These are phyloP conservation scores for Rosa chinensis DNA, from an alignment of 306 rosid species.

Conservation along the genomic window DNA sequence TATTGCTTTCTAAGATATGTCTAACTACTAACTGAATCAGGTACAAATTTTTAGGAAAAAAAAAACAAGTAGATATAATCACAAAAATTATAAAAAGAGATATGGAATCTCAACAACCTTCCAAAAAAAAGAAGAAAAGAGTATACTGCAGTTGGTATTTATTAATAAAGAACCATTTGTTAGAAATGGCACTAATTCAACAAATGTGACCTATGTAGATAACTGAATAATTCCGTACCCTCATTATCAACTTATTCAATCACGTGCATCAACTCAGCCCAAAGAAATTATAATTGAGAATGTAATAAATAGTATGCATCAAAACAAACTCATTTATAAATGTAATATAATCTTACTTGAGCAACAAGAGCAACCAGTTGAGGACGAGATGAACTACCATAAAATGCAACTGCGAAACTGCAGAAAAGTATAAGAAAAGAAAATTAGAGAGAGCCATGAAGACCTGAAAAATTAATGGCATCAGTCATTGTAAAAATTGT, in stretches of 20 bases:
- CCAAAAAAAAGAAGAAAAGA: neutral
- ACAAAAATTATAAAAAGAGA: neutral
- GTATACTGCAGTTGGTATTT: neutral
- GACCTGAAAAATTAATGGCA: conserved; percentile 7
- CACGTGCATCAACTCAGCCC: neutral
- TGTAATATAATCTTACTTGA: conserved; percentile 59
- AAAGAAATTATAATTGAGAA: neutral
- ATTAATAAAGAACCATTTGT: neutral
- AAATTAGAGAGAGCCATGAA: conserved; percentile 20
- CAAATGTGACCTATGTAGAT: neutral
- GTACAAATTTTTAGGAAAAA: neutral
- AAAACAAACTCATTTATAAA: conserved; percentile 15
- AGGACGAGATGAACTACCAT: conserved; percentile 75
- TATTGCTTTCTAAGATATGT: neutral
- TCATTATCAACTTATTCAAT: neutral
- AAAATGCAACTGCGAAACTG: conserved; percentile 92
- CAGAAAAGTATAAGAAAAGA: neutral
- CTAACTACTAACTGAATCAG: neutral
- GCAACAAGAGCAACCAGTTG: conserved; percentile 94
- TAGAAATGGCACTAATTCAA: neutral
- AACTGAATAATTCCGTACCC: neutral
- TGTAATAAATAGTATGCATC: conserved; percentile 3
- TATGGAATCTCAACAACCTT: neutral
- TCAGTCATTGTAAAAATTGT: neutral
- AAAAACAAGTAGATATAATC: neutral